Evolutionary conservation across 2,329 filamentous ascomycete genomes (phyloP).

Genomic region (Fusarium transvaalense): DNA sequence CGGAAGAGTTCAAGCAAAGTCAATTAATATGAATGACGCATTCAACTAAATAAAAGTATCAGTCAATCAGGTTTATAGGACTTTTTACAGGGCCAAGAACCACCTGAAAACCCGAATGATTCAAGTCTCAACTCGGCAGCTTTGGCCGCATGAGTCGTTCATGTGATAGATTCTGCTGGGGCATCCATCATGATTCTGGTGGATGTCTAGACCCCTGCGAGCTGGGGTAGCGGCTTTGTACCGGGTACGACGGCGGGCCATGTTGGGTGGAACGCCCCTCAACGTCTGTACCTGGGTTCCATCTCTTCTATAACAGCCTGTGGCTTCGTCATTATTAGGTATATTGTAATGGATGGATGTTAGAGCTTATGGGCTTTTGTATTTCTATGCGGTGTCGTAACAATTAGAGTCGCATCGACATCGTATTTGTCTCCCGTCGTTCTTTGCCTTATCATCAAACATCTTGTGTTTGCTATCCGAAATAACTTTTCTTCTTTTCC

Average conservation of each 20-base stretch:
- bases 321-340: conserved; percentile 38
- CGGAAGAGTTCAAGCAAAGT: background rate
- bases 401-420: background rate
- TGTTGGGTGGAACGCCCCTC: conserved; percentile 36
- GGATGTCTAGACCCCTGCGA: conserved; percentile 34
- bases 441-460: background rate
- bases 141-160: conserved; percentile 30
- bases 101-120: conserved; percentile 15
- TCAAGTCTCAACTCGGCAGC: conserved; percentile 28
- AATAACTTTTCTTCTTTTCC: background rate
- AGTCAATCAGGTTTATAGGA: conserved; percentile 1
- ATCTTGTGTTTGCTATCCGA: background rate
- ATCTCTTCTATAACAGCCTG: conserved; percentile 24
- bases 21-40: conserved; percentile 22
- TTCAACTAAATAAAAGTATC: background rate
- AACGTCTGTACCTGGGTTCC: conserved; percentile 8
- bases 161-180: conserved; percentile 43
- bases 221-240: conserved; percentile 35
- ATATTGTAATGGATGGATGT: background rate
- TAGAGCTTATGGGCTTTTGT: conserved; percentile 9
- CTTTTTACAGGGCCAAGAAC: conserved; percentile 1
- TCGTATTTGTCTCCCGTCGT: conserved; percentile 4
- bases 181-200: conserved; percentile 33
- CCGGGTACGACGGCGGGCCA: conserved; percentile 24
- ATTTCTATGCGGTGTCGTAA: conserved; percentile 4